Evolutionary conservation across 257 asterid genomes (phyloP), one percentile per base, ranked within the genome.

Genomic region (Jacaranda copaia): DNA sequence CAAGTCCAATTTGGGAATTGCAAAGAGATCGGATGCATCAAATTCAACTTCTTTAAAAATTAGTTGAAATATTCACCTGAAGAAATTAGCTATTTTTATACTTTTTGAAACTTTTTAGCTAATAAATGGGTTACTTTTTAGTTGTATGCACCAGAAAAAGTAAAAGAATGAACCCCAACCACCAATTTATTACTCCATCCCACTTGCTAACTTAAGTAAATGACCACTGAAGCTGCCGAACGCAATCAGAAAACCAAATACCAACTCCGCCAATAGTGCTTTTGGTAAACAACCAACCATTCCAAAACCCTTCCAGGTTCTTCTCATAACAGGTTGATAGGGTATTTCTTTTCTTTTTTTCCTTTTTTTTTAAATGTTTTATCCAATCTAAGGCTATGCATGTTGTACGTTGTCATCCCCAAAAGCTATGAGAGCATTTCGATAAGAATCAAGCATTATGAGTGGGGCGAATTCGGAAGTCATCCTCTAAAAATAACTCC

Each of bases 101-200:
- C 40, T 6, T 51, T 63, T 32, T 19, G 62, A 11, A 7, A 0
- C 53, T 14, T 2, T 56, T 2, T 20, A 35, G 46, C 57, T 61
- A n/a, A 45, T 39, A 69, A 59, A 20, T 15, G 67, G 36, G 38
- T 4, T 19, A 43, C 32, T 45, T 65, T 55, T 12, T 14, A 39
- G 8, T 51, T 52, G 6, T 20, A 61, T 61, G 68, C 68, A 65
- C 39, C 55, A 35, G 4, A 79, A 64, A 53, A 35, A 6, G 73
- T 49, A 51, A 42, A 60, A 62, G 69, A 32, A 61, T 51, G 55
- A 63, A 72, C 53, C 68, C 66, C 64, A 25, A 77, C 72, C 52
- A n/a, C 8, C 77, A 62, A 61, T 53, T 52, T 57, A 49, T 77
- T 69, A 77, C 58, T 3, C 16, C 15, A 57, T 35, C 66, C 15